Evolutionary conservation across 73 alveolate species (phyloP), one percentile per base, ranked within the genome.

Genomic region (Blepharisma stoltei): DNA sequence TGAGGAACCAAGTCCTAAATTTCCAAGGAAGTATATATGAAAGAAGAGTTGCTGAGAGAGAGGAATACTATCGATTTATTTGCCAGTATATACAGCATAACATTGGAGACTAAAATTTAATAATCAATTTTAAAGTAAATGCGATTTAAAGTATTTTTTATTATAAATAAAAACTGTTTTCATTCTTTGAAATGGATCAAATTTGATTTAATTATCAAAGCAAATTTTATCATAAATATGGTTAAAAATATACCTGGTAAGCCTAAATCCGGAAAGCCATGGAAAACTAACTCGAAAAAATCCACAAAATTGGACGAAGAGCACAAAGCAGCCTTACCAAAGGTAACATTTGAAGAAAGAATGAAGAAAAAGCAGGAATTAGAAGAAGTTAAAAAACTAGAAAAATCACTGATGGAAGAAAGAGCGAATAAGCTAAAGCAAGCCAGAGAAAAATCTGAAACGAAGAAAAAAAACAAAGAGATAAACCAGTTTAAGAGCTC

Each of bases 201-300:
- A 32, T 32, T 32, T 32, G 41, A 32, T 32, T 32, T 32, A 32
- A 32, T n/a, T n/a, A 32, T 32, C 41, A 32, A 32, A 32, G 41
- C 3, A 32, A 32, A 60, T 60, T 20, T 25, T 14, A 60, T 60
- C 14, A 60, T 50, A 50, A 50, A 14, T 18, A 60, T 60, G 73
- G 73, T 60, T 20, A 60, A 60, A 25, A 18, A n/a, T 18, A 8
- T 60, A 18, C 45, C 38, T 8, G 73, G 73, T 9, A 60, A 14
- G 48, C 73, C 73, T 25, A 60, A 60, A 25, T 60, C 73, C 11
- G 73, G 73, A 60, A 60, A 60, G 45, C 73, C 73, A 14, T 60
- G 73, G 73, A 60, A 60, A 5, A 38, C 5, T 5, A 38, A 25
- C 73, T 60, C 73, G 0, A 60, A 60, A 25, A n/a, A n/a, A 14